Percentiles rank a stretch among this genome's conserved stretches.
Conservation (phyloP, 1,139 yeast genomes). For the Arxiozyma bovina region DNA sequence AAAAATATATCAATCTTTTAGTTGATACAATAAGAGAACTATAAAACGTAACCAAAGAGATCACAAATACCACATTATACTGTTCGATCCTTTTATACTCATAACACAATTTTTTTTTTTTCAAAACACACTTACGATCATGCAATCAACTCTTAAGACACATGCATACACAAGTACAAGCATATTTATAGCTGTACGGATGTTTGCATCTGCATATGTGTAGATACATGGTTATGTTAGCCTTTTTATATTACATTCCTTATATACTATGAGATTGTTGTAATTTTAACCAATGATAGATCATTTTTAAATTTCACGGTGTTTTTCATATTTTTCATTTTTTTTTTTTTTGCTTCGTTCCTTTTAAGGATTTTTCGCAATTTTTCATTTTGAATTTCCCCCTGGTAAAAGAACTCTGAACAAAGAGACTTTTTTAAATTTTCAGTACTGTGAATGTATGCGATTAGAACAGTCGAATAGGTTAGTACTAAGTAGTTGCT, state of each 20-base stretch:
- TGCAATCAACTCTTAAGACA: background rate
- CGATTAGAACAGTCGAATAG: background rate
- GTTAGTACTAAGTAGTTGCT: background rate
- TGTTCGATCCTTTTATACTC: background rate
- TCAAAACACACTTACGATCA: too few relatives aligned
- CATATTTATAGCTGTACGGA: background rate
- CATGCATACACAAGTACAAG: too few relatives aligned
- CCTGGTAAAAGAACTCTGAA: background rate
- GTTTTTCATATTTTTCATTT: background rate
- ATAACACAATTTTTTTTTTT: too few relatives aligned
- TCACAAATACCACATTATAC: background rate
- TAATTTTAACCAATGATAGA: conserved; percentile 1
- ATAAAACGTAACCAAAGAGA: background rate
- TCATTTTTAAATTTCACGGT: background rate
- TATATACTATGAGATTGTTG: background rate
- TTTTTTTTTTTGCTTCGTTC: background rate
- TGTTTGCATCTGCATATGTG: background rate
- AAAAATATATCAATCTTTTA: background rate
- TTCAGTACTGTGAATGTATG: background rate
- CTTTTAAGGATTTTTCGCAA: background rate
- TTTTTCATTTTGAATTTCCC: background rate
- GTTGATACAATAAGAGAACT: conserved; percentile 2
- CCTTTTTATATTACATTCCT: background rate
- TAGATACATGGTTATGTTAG: background rate
- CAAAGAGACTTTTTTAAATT: too few relatives aligned